Evolutionary conservation across 768 basidiomycete genomes (phyloP), one percentile per base, ranked within the genome.

Genomic region (Cyclocybe cylindracea): DNA sequence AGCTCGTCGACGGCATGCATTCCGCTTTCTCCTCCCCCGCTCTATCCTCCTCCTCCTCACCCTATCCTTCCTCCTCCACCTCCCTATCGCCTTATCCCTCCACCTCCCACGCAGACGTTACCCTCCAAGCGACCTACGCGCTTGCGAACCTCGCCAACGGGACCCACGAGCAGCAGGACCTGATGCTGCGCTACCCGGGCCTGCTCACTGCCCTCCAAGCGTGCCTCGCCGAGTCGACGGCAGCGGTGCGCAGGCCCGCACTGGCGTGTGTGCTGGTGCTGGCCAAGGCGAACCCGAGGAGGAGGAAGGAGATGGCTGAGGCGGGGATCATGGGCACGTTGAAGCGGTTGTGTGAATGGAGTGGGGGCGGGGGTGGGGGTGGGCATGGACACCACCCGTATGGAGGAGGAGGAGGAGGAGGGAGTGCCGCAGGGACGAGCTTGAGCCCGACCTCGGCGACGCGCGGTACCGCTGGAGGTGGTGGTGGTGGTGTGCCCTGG

Each of bases 131-230:
- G 0, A 77, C 85, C 0, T 82, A 73, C 60, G 68, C 82, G 2
- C 76, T 91, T 0, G 85, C 85, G 0, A 91, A 91, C 64, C 71
- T 92, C 10, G 76, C 83, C 34, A 89, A 90, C 62, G 84, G 84
- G 35, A 65, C 71, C 2, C 63, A 74, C 0, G 64, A 69, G 11
- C 76, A 80, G 39, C 85, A 85, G 50, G 70, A 72, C 37, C 65
- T 71, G 18, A 78, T 91, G 33, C 69, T 85, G n/a, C 60, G 70
- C 0, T 75, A 83, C 50, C 70, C 78, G 0, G 68, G 70, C 5
- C 70, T 91, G 5, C 77, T 91, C 3, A 61, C 64, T 7, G 73
- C 80, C 1, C 68, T 91, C 0, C 79, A 80, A n/a, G 56, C 63
- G 5, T 82, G 82, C 39, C 77, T 91, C n/a, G 77, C 80, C 0